phyloP scores from a whole-genome alignment of 2,329 filamentous ascomycete species.

The Aspergillus alliaceus region DNA sequence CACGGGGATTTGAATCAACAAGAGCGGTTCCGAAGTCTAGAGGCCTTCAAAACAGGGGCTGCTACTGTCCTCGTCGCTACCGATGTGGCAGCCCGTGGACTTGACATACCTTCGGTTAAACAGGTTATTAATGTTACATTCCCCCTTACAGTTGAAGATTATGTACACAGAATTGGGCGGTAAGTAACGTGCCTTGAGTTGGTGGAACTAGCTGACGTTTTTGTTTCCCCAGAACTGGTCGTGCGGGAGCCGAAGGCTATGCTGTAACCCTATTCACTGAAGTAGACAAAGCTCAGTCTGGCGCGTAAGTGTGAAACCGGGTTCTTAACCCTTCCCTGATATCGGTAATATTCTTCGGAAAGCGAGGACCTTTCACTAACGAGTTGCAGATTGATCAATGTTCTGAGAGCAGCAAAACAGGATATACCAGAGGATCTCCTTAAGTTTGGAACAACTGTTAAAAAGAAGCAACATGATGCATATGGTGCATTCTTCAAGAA shows the following conservation, averaged over 20 bases:
- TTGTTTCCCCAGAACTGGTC: constrained; percentile 66
- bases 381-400: constrained; percentile 74
- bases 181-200: constrained; percentile 19
- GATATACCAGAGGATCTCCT: constrained; percentile 84
- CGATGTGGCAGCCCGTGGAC: constrained; percentile 88
- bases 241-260: constrained; percentile 83
- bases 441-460: constrained; percentile 96
- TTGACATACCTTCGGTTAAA: constrained; percentile 95
- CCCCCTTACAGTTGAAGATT: constrained; percentile 92
- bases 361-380: constrained; percentile 13
- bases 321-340: not conserved
- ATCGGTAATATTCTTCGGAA: not conserved
- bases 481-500: constrained; percentile 97
- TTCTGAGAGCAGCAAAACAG: constrained; percentile 90
- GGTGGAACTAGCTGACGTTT: constrained; percentile 12
- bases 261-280: constrained; percentile 95
- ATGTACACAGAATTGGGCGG: constrained; percentile 89
- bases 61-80: constrained; percentile 89
- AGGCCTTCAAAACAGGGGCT: constrained; percentile 83
- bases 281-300: constrained; percentile 87
- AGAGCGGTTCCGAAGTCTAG: constrained; percentile 80
- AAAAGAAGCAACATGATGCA: constrained; percentile 95
- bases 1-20: constrained; percentile 91
- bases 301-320: constrained; percentile 68
- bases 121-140: constrained; percentile 94